phyloP scores from a whole-genome alignment of 768 basidiomycete species.

The Xerocomus potaroensis region DNA sequence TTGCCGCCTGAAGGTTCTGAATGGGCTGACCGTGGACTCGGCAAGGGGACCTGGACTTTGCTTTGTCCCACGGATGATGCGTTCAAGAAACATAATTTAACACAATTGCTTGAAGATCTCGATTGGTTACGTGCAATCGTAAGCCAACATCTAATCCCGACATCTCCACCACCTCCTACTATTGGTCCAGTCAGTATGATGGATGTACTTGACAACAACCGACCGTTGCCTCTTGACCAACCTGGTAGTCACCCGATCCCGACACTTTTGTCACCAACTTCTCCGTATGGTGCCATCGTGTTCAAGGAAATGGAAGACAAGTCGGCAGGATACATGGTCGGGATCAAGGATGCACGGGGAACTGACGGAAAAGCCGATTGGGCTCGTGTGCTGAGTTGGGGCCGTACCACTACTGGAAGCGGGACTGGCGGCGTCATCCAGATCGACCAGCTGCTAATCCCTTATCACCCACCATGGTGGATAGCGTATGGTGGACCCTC shows the following conservation, averaged over 20 bases:
- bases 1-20: constrained; percentile 65
- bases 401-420: constrained; percentile 66
- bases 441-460: constrained; percentile 78
- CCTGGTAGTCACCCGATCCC: constrained; percentile 70
- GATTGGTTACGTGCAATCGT: constrained; percentile 57
- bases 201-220: constrained; percentile 55
- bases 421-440: constrained; percentile 85
- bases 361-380: constrained; percentile 59
- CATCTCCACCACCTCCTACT: constrained; percentile 23
- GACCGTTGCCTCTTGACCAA: constrained; percentile 68
- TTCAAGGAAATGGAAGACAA: constrained; percentile 55
- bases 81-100: constrained; percentile 84
- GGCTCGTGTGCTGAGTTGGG: constrained; percentile 67
- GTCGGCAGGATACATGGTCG: constrained; percentile 49
- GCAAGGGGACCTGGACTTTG: constrained; percentile 72
- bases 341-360: constrained; percentile 70
- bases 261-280: constrained; percentile 66
- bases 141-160: constrained; percentile 71
- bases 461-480: constrained; percentile 88
- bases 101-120: constrained; percentile 56
- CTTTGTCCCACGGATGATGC: constrained; percentile 91
- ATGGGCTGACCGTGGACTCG: constrained; percentile 52
- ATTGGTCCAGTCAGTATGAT: constrained; percentile 24
- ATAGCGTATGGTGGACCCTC: constrained; percentile 66
- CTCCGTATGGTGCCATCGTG: constrained; percentile 77